These are phyloP conservation scores for Rhododendron vialii DNA, from an alignment of 148 eudicot species.

Conservation along the genomic window DNA sequence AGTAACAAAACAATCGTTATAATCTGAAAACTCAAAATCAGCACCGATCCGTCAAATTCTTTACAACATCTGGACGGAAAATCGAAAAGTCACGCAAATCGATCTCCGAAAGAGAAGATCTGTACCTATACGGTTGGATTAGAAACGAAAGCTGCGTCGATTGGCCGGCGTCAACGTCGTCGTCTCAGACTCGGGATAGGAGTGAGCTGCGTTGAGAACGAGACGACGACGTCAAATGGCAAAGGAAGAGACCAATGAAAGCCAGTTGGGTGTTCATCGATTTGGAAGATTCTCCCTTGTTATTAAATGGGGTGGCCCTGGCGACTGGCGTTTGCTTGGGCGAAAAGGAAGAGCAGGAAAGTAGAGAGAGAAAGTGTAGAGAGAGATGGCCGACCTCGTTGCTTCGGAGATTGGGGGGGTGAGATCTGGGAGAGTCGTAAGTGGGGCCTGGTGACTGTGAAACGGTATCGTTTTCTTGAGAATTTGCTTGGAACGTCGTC, in stretches of 20 bases:
- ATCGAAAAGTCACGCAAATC: neutral
- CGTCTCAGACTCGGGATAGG: slow-evolving; percentile 3
- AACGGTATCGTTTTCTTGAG: neutral
- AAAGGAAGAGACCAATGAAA: too few relatives aligned
- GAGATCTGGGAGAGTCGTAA: neutral
- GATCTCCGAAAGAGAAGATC: neutral
- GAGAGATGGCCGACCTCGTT: slow-evolving; percentile 13
- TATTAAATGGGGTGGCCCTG: neutral
- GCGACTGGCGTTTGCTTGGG: slow-evolving; percentile 14
- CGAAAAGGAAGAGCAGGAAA: slow-evolving; percentile 12
- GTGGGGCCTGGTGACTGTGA: neutral
- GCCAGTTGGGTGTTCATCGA: neutral
- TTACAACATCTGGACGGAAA: neutral
- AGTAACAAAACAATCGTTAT: neutral
- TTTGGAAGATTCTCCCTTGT: neutral
- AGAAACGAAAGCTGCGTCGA: neutral
- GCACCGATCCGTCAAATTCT: slow-evolving; percentile 3
- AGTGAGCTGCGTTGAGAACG: neutral
- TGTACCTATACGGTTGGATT: neutral
- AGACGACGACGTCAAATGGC: slow-evolving; percentile 16
- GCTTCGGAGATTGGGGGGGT: neutral
- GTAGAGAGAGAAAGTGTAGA: neutral
- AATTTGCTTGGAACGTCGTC: neutral
- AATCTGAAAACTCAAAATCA: neutral
- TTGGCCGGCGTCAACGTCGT: slow-evolving; percentile 6